Evolutionary conservation across 352 stramenopile genomes (phyloP), one percentile per base, ranked within the genome.

Genomic region (Phytophthora pseudosyringae): DNA sequence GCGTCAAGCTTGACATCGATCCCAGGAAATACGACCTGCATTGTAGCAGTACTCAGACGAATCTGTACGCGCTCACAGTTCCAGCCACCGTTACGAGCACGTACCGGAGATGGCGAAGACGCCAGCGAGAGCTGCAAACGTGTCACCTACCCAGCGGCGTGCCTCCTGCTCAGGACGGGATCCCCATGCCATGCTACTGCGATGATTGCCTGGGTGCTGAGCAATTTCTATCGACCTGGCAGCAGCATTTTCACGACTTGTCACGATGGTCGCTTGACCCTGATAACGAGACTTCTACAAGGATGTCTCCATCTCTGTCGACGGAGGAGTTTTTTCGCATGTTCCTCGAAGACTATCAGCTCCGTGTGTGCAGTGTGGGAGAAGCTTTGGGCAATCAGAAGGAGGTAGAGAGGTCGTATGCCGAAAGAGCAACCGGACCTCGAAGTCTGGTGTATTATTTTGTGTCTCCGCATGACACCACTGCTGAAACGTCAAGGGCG

Each of bases 171-270:
- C 53, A 60, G 3, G 65, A 86, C 13, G 77, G 77, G 0, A 64
- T 86, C 5, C 75, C 81, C 5, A 74, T 67, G 35, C 57, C 79
- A 7, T 89, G 79, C 33, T 75, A 79, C 31, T 86, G 81, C 39
- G 70, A 90, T n/a, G 55, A 70, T 31, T 90, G 81, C 40, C 61
- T 88, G 10, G 77, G 81, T 6, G 43, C 59, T 0, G 61, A 76
- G 13, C 77, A 90, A 45, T 67, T 86, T 33, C 48, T 86, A 0
- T 53, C 77, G 7, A 85, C 79, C 8, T 90, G 79, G 81, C 65
- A 73, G 16, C 63, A 81, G 13, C 81, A 89, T 67, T 88, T 83
- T 18, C 60, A 72, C 9, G 79, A 89, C 56, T 69, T 90, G 13
- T 69, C 56, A 15, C 73, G 71, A 16, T 88, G 79, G 81, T 60